A percentile compares a stretch with the other conserved stretches of the same genome.
Conservation (phyloP, 176 grass and related monocot genomes). For the Triticum turgidum region DNA sequence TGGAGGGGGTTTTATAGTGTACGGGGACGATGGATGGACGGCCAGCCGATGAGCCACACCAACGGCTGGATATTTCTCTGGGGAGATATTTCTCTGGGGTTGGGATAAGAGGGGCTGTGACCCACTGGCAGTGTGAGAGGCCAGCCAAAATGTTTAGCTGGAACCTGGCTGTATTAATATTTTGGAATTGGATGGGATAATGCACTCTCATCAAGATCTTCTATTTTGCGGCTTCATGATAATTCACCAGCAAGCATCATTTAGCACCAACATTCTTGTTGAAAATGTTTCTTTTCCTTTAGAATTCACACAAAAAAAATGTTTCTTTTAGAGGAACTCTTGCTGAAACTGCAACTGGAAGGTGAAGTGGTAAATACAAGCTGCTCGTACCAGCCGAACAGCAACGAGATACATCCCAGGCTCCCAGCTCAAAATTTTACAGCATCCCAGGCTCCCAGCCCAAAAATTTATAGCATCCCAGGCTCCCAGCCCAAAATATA, state of each 20-base stretch:
- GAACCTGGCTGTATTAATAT: neutral
- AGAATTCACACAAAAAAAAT: neutral
- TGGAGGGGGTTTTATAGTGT: conserved; percentile 40
- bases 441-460: neutral
- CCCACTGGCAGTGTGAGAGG: conserved; percentile 23
- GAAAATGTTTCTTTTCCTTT: neutral
- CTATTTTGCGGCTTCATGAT: neutral
- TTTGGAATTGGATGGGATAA: neutral
- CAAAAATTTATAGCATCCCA: neutral
- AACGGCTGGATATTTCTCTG: conserved; percentile 28
- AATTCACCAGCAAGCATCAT: neutral
- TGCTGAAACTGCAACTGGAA: neutral
- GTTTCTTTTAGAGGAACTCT: no score
- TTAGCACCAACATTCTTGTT: neutral
- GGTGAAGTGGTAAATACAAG: neutral
- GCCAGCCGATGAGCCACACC: neutral
- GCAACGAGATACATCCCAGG: neutral
- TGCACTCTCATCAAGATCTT: no score
- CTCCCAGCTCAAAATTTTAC: neutral
- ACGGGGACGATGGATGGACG: neutral
- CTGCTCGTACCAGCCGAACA: neutral
- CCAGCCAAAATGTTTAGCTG: conserved; percentile 7
- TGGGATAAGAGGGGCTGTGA: neutral
- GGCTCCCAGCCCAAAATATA: neutral
- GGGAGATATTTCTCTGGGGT: conserved; percentile 31